Conservation (phyloP, 768 basidiomycete species). For the Pulveroboletus ravenelii region DNA sequence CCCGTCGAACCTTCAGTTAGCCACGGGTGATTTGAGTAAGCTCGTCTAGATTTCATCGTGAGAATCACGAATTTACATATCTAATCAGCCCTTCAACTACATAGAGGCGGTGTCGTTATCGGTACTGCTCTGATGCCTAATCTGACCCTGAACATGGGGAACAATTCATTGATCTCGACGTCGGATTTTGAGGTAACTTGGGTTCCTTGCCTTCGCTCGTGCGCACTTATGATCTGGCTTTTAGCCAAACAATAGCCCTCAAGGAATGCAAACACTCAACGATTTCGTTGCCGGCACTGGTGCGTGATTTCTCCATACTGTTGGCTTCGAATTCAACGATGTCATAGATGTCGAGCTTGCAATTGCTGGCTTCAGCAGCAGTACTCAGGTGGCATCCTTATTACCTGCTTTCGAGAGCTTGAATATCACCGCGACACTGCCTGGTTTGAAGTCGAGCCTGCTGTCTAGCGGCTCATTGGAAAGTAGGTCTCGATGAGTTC, state of each 20-base stretch:
- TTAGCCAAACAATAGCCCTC: slow-evolving; percentile 56
- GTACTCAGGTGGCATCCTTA: slow-evolving; percentile 56
- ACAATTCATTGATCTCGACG: slow-evolving; percentile 49
- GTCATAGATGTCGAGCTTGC: slow-evolving; percentile 47
- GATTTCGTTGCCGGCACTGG: slow-evolving; percentile 64
- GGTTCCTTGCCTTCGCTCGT: neutral
- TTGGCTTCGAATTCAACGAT: neutral
- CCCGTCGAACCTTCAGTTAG: slow-evolving; percentile 61
- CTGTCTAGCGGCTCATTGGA: slow-evolving; percentile 52
- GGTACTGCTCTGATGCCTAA: slow-evolving; percentile 62
- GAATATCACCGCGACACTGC: slow-evolving; percentile 50
- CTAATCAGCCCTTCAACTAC: slow-evolving; percentile 49
- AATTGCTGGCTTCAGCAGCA: slow-evolving; percentile 56
- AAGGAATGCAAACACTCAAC: slow-evolving; percentile 58
- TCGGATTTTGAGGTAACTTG: slow-evolving; percentile 45
- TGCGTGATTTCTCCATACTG: slow-evolving; percentile 15
- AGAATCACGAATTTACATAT: neutral
- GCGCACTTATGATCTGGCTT: slow-evolving; percentile 1
- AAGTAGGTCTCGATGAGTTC: slow-evolving; percentile 31
- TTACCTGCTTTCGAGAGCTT: slow-evolving; percentile 57
- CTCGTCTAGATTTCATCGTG: slow-evolving; percentile 1
- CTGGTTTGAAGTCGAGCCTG: slow-evolving; percentile 54
- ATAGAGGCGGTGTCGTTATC: slow-evolving; percentile 45
- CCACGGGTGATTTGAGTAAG: slow-evolving; percentile 60
- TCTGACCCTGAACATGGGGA: slow-evolving; percentile 53